Conservation (phyloP, 1,284 basidiomycete genomes). For the Trichosporon asahii region DNA sequence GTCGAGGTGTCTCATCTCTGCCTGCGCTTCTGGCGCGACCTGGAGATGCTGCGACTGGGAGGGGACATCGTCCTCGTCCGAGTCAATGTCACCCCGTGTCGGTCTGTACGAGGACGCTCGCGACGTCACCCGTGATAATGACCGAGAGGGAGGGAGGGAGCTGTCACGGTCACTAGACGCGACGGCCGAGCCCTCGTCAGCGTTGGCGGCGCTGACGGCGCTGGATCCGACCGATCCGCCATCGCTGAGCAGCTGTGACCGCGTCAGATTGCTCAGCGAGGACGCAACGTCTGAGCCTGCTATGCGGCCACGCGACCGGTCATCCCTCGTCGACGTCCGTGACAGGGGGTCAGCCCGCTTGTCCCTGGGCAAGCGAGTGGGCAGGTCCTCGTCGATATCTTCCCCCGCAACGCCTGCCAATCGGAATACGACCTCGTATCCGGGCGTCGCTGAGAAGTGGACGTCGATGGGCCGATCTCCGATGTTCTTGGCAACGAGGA, state of each 20-base stretch:
- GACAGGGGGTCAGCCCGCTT: conserved; percentile 25
- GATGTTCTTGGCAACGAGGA: conserved; percentile 53
- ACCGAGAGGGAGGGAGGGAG: conserved; percentile 38
- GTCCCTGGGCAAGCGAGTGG: conserved; percentile 20
- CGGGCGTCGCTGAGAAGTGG: conserved; percentile 50
- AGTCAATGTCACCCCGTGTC: conserved; percentile 32
- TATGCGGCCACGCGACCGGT: background rate
- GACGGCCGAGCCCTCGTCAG: conserved; percentile 12
- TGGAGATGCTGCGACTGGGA: background rate
- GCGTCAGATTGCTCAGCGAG: background rate
- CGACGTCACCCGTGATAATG: conserved; percentile 42
- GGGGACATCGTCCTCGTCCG: conserved; percentile 39
- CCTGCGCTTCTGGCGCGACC: background rate
- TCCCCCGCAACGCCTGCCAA: conserved; percentile 52
- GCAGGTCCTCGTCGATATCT: conserved; percentile 46
- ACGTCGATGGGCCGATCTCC: conserved; percentile 54
- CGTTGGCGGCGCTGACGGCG: conserved; percentile 1
- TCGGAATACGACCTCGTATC: conserved; percentile 54
- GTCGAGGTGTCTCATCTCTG: conserved; percentile 16
- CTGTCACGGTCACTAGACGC: conserved; percentile 26
- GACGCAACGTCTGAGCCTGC: background rate
- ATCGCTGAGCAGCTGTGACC: conserved; percentile 12
- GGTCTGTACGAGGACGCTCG: conserved; percentile 35
- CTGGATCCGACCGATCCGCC: conserved; percentile 4
- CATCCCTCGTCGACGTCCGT: conserved; percentile 39